Conservation (phyloP, 2,329 filamentous ascomycete species). For the Trichoderma endophyticum region DNA sequence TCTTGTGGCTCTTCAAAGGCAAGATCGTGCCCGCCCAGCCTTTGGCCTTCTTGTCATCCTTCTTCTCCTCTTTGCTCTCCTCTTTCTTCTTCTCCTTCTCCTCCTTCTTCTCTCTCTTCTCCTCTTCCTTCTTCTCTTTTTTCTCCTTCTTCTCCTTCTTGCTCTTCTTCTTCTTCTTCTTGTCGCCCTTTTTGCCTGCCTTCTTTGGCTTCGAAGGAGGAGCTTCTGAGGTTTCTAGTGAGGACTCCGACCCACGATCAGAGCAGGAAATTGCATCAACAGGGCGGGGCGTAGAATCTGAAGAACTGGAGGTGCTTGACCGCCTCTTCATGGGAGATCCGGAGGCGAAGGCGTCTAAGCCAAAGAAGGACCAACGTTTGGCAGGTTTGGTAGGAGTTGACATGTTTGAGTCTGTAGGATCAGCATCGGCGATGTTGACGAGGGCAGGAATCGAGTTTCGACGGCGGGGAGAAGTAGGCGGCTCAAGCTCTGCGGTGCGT, state of each 20-base stretch:
- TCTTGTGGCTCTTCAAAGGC: conserved; percentile 51
- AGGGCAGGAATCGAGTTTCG: conserved; percentile 60
- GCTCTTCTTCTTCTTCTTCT: conserved; percentile 63
- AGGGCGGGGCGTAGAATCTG: conserved; percentile 36
- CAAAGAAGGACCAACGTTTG: conserved; percentile 62
- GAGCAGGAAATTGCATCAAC: conserved; percentile 32
- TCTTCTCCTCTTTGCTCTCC: conserved; percentile 45
- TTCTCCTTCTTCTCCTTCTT: conserved; percentile 68
- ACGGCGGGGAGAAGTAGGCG: conserved; percentile 42
- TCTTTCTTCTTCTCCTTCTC: conserved; percentile 35
- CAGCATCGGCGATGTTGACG: conserved; percentile 38
- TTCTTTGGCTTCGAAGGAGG: conserved; percentile 28
- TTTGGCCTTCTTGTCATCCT: conserved; percentile 73
- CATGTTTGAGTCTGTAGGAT: conserved; percentile 35
- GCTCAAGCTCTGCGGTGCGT: conserved; percentile 30
- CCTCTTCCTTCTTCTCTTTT: conserved; percentile 34
- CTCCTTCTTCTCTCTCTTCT: conserved; percentile 48
- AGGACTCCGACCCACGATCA: conserved; percentile 36
- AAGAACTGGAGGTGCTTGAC: conserved; percentile 47
- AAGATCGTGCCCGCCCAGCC: conserved; percentile 67
- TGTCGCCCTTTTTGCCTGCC: conserved; percentile 35
- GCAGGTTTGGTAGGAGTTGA: conserved; percentile 50
- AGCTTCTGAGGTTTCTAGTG: conserved; percentile 24
- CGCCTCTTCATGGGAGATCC: conserved; percentile 47
- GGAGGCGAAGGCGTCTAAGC: conserved; percentile 53